Evolutionary conservation across 1,284 basidiomycete species (phyloP).

Genomic region (Sutorius eximius): DNA sequence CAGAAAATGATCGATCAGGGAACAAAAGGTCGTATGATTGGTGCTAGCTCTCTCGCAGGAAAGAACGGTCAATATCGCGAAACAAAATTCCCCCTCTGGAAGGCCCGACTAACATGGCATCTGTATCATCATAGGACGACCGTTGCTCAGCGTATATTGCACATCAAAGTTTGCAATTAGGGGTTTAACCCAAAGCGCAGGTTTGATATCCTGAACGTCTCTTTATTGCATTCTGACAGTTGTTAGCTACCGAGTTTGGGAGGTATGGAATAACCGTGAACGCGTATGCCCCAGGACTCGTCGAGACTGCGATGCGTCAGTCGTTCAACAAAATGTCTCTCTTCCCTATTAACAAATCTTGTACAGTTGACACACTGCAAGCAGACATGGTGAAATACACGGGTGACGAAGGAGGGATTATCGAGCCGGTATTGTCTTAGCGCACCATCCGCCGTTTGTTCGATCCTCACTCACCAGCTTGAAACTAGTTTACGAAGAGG

Average conservation of each 20-base stretch:
- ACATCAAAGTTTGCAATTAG: slow-evolving; percentile 37
- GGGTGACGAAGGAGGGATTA: slow-evolving; percentile 16
- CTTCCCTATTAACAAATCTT: background rate
- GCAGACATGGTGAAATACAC: slow-evolving; percentile 13
- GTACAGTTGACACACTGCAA: slow-evolving; percentile 22
- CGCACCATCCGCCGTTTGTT: background rate
- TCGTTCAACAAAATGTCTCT: background rate
- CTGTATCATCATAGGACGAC: slow-evolving; percentile 13
- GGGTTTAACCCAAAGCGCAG: slow-evolving; percentile 34
- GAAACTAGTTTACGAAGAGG: slow-evolving; percentile 13
- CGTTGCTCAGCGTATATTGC: slow-evolving; percentile 27
- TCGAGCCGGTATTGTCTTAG: slow-evolving; percentile 11
- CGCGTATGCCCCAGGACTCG: slow-evolving; percentile 49
- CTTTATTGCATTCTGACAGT: slow-evolving; percentile 3
- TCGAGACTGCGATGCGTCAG: slow-evolving; percentile 38
- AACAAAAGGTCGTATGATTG: slow-evolving; percentile 40
- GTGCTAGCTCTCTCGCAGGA: slow-evolving; percentile 37
- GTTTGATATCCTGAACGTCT: slow-evolving; percentile 6
- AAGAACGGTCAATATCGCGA: slow-evolving; percentile 29
- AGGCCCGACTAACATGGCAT: background rate
- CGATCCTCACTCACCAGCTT: slow-evolving; percentile 1
- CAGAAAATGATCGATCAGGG: slow-evolving; percentile 40
- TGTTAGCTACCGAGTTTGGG: slow-evolving; percentile 41
- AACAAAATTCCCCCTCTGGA: background rate
- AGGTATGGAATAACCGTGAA: slow-evolving; percentile 49